Percentiles rank a stretch among this genome's conserved stretches.
These are phyloP conservation scores for Mycena metata DNA, from an alignment of 768 basidiomycete genomes.

Conservation along the genomic window DNA sequence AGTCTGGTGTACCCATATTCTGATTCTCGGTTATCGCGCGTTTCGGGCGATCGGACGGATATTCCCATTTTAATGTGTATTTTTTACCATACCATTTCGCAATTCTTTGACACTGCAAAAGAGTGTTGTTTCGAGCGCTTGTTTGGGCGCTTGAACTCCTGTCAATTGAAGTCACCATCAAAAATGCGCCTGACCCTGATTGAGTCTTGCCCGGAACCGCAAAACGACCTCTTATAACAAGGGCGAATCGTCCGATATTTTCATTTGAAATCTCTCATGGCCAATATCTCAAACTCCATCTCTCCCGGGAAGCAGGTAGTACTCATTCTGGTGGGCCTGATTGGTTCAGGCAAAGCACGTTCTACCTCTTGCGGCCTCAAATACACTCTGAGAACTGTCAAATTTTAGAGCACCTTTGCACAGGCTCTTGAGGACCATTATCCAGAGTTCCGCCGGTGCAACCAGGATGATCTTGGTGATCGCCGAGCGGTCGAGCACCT, in stretches of 20 bases:
- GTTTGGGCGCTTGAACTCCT: not conserved
- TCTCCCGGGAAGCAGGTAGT: slow-evolving; percentile 61
- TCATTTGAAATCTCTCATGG: not conserved
- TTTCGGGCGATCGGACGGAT: slow-evolving; percentile 23
- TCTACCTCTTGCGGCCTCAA: not conserved
- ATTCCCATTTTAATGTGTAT: slow-evolving; percentile 37
- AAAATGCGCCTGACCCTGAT: not conserved
- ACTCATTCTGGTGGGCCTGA: slow-evolving; percentile 79
- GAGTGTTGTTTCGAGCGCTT: too few species aligned
- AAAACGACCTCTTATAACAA: not conserved
- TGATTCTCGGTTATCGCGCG: slow-evolving; percentile 27
- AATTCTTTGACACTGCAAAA: slow-evolving; percentile 7
- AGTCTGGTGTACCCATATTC: slow-evolving; percentile 30
- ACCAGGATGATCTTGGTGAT: slow-evolving; percentile 84
- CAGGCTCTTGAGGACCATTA: slow-evolving; percentile 72
- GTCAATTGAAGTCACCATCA: slow-evolving; percentile 27
- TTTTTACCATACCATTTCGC: slow-evolving; percentile 24
- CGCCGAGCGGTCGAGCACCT: slow-evolving; percentile 74
- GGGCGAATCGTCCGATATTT: too few species aligned
- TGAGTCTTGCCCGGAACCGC: slow-evolving; percentile 7
- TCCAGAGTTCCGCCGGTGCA: slow-evolving; percentile 77
- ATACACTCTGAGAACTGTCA: not conserved
- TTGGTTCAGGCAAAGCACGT: slow-evolving; percentile 81
- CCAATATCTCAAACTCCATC: slow-evolving; percentile 4
- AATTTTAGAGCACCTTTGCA: slow-evolving; percentile 72